Evolutionary conservation across 345 rosid genomes (phyloP).

Genomic region (Atalantia buxifolia): DNA sequence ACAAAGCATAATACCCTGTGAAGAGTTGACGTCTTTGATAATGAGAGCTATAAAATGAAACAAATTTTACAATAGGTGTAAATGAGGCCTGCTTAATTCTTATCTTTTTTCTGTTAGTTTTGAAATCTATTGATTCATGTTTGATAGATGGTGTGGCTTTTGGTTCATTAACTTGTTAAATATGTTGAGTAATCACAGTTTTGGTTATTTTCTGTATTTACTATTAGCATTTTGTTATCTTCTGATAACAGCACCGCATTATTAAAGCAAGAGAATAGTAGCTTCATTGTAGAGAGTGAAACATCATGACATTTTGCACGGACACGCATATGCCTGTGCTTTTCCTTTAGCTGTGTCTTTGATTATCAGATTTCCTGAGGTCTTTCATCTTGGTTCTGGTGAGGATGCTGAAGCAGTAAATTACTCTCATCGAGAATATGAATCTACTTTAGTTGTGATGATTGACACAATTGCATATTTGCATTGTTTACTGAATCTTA

Average conservation of each 20-base stretch:
- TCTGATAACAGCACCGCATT: not conserved
- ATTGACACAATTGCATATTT: not conserved
- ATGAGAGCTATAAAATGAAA: not conserved
- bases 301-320: not conserved
- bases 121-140: not conserved
- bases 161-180: not conserved
- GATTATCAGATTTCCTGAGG: not conserved
- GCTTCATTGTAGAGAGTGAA: not conserved
- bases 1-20: not conserved
- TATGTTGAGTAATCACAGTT: not conserved
- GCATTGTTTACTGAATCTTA: not conserved
- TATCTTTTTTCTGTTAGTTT: not conserved
- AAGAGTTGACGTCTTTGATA: not conserved
- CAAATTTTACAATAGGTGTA: not conserved
- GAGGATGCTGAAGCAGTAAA: not conserved
- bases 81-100: not conserved
- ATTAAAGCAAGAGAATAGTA: not conserved
- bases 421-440: not conserved
- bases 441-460: not conserved
- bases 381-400: not conserved
- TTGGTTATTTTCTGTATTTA: not conserved
- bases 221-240: not conserved
- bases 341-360: not conserved
- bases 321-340: not conserved
- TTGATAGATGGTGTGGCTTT: not conserved